These are phyloP conservation scores for Populus tremula DNA, from an alignment of 345 rosid genomes.

Conservation along the genomic window DNA sequence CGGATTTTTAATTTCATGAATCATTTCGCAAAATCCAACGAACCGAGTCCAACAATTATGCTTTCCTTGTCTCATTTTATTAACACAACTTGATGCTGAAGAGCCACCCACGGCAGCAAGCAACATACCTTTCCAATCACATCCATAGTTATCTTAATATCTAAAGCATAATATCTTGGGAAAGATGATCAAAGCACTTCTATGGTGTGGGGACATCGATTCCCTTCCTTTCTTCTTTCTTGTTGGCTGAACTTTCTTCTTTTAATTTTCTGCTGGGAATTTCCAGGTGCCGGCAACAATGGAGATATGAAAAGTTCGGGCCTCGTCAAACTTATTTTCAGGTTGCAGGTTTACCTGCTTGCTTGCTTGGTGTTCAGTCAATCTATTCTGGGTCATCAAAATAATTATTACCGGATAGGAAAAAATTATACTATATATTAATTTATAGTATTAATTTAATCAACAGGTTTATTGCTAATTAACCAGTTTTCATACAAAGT, in stretches of 20 bases:
- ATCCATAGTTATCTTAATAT: background rate
- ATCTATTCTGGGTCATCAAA: background rate
- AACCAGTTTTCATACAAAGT: no score
- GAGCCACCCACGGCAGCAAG: conserved; percentile 23
- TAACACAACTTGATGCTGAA: conserved; percentile 35
- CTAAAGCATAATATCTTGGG: background rate
- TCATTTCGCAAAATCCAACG: no score
- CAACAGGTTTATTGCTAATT: no score
- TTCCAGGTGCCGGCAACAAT: background rate
- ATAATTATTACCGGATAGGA: background rate
- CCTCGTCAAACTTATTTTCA: background rate
- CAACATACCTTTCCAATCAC: conserved; percentile 14
- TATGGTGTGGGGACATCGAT: no score
- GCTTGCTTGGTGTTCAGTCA: no score
- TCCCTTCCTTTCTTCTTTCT: background rate
- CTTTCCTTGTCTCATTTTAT: conserved; percentile 20
- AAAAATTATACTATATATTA: no score
- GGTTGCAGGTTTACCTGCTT: no score
- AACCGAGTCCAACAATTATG: background rate
- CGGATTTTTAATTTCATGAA: no score
- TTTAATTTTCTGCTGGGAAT: background rate
- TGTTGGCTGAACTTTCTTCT: background rate
- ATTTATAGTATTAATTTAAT: no score
- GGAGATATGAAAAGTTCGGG: background rate
- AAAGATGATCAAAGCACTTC: conserved; percentile 15